These are phyloP conservation scores for Aulographum hederae DNA, from an alignment of 2,329 filamentous ascomycete species.

Conservation along the genomic window DNA sequence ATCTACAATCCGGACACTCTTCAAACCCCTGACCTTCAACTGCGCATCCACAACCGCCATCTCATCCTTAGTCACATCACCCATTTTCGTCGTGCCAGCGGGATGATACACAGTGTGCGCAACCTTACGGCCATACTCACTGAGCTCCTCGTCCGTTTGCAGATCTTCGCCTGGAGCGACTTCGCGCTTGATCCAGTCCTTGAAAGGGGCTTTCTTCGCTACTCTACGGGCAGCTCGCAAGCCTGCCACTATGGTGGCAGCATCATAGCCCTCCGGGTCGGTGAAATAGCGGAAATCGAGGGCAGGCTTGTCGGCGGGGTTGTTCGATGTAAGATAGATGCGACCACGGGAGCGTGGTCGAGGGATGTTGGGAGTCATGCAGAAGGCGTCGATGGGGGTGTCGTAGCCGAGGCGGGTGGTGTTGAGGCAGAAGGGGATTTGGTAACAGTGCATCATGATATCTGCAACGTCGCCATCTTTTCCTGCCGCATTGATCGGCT, in stretches of 20 bases:
- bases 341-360: conserved; percentile 62
- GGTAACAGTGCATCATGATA: conserved; percentile 94
- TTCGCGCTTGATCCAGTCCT: conserved; percentile 66
- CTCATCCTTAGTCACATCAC: conserved; percentile 47
- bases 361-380: conserved; percentile 85
- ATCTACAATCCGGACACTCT: conserved; percentile 63
- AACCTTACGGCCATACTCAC: conserved; percentile 61
- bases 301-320: conserved; percentile 61
- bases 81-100: conserved; percentile 82
- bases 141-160: conserved; percentile 62
- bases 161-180: conserved; percentile 58
- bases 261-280: conserved; percentile 70
- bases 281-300: conserved; percentile 85
- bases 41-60: conserved; percentile 65
- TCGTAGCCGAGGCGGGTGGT: conserved; percentile 59
- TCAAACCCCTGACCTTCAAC: conserved; percentile 53
- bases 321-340: conserved; percentile 57
- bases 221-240: conserved; percentile 62
- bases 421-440: conserved; percentile 83
- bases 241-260: conserved; percentile 60
- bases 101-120: conserved; percentile 88
- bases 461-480: conserved; percentile 62
- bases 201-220: conserved; percentile 59
- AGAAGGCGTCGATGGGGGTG: conserved; percentile 58
- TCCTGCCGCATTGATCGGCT: conserved; percentile 48